Evolutionary conservation across 345 rosid species (phyloP).

Genomic region (Salix dunnii): DNA sequence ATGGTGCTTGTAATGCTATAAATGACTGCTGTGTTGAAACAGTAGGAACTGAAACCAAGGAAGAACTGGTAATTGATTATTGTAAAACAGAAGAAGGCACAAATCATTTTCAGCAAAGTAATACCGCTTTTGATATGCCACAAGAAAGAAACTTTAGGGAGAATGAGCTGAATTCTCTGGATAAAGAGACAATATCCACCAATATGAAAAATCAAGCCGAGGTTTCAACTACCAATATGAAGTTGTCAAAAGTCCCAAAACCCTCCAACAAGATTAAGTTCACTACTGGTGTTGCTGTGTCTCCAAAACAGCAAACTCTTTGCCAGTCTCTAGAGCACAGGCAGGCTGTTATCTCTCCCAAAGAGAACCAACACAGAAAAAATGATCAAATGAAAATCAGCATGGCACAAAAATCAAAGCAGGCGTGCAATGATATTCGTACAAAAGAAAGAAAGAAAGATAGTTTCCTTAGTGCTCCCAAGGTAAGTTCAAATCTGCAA

Average conservation of each 20-base stretch:
- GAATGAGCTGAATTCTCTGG: conserved; percentile 19
- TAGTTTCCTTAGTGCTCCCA: conserved; percentile 20
- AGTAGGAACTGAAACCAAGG: conserved; percentile 10
- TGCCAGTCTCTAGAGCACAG: conserved; percentile 29
- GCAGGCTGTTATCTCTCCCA: conserved; percentile 28
- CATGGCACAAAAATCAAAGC: conserved; percentile 29
- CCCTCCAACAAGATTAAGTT: conserved; percentile 27
- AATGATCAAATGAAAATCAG: conserved; percentile 24
- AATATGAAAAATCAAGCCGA: conserved; percentile 17
- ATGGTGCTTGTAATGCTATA: conserved; percentile 5
- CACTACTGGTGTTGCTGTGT: conserved; percentile 19
- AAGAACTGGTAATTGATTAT: conserved; percentile 22
- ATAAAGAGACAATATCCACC: conserved; percentile 19
- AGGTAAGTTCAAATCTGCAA: conserved; percentile 30
- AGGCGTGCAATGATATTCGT: conserved; percentile 23
- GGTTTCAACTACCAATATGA: conserved; percentile 7
- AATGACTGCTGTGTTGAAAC: conserved; percentile 16
- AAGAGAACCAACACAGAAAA: conserved; percentile 35
- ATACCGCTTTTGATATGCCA: conserved; percentile 15
- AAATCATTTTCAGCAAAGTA: conserved; percentile 16
- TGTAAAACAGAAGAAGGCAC: conserved; percentile 14
- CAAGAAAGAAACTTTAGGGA: conserved; percentile 27
- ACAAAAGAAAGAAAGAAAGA: conserved; percentile 42
- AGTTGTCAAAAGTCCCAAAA: conserved; percentile 30
- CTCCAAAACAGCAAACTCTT: conserved; percentile 33